phyloP scores from a whole-genome alignment of 768 basidiomycete species.

The Hygrophoropsis aurantiaca region DNA sequence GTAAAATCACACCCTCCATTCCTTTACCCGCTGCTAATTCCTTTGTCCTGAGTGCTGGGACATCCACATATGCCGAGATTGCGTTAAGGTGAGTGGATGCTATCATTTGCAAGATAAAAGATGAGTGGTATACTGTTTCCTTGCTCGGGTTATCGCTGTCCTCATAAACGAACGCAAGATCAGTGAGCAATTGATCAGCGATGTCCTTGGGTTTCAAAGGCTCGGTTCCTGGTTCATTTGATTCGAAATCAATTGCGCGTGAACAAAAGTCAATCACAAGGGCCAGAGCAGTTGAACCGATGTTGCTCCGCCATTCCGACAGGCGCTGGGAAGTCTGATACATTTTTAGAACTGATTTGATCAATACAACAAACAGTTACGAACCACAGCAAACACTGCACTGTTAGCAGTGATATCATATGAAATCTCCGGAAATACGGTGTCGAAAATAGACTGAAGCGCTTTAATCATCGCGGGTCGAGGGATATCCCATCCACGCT shows the following conservation, averaged over 20 bases:
- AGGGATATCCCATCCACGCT: background rate
- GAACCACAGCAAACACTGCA: background rate
- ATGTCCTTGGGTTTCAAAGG: no score
- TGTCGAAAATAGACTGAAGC: slow-evolving; percentile 1
- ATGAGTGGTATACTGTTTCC: background rate
- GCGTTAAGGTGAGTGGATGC: slow-evolving; percentile 2
- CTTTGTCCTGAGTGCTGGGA: background rate
- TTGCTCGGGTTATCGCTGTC: background rate
- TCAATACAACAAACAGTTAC: background rate
- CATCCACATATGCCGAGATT: background rate
- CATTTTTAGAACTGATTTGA: background rate
- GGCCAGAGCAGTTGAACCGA: slow-evolving; percentile 4
- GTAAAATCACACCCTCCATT: background rate
- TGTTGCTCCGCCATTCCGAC: slow-evolving; percentile 4
- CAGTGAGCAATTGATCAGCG: background rate
- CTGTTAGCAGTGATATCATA: slow-evolving; percentile 1
- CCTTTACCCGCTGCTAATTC: background rate
- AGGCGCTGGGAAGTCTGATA: background rate
- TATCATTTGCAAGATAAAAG: slow-evolving; percentile 5
- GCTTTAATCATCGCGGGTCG: background rate
- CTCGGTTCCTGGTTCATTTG: no score
- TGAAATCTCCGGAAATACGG: background rate
- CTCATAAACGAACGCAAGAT: slow-evolving; percentile 5
- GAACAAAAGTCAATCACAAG: slow-evolving; percentile 3
- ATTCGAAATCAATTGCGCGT: no score